Evolutionary conservation across 495 filamentous ascomycete species (phyloP), one percentile per base, ranked within the genome.

Genomic region (Aspergillus steynii): DNA sequence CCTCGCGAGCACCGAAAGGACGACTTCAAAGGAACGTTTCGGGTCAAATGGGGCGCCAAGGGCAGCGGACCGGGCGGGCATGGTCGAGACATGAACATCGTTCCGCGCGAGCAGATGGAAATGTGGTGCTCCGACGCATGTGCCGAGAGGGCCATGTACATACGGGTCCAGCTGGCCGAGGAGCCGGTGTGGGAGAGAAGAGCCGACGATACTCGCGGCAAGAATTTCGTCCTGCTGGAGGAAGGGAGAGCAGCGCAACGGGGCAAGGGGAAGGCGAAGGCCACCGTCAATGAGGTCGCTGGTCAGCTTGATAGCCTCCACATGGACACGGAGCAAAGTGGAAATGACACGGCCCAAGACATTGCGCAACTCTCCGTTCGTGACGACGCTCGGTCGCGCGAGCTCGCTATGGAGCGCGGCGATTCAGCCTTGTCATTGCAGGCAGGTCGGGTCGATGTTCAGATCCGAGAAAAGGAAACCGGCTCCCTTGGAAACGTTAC

Each of bases 111-210:
- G 56, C 83, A 88, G 65, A 65, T 94, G 9, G 92, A 96, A 74
- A 88, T 88, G 68, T 99, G 96, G 91, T 99, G 95, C 70, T 90
- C 86, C 1, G 83, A 89, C 50, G 78, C 78, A 20, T 99, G 95
- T 80, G 89, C 88, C 1, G 82, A 86, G 63, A 81, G 88, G 45
- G 92, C 90, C 20, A 76, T 96, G 64, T 96, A 90, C 73, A 78
- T 99, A 61, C 88, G 90, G 64, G 89, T 94, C 46, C 95, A 99
- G 76, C 82, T 99, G 29, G 86, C 77, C 42, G 87, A 90, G 62
- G 84, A 86, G 60, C 90, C 91, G 0, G 88, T 88, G 7, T 95
- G 91, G 90, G 82, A 88, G 67, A 81, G 92, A 51, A 80, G 78
- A 9, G 82, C 74, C 27, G 72, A 75, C 25, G 69, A 77, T 29